Evolutionary conservation across 2,329 filamentous ascomycete species (phyloP), one percentile per base, ranked within the genome.

Genomic region (Fusarium concolor): DNA sequence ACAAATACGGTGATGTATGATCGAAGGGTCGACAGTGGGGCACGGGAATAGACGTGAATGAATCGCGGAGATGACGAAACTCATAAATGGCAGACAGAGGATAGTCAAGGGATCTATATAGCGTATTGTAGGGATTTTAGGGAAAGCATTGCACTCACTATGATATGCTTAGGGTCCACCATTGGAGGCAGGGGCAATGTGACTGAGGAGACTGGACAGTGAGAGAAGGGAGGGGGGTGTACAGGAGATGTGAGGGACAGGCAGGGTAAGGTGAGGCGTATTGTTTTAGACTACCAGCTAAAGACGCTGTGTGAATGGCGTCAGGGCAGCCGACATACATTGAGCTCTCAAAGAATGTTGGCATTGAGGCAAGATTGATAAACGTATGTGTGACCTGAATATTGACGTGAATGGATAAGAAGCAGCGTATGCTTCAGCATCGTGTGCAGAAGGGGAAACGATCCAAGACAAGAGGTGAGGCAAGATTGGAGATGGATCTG

Each of bases 71-170:
- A 74, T 74, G 71, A 73, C 68, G 64, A 73, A 73, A 71, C 53
- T 51, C 53, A 52, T 57, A 62, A 70, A 65, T 47, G 56, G 43
- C 39, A 62, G 58, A 71, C 50, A 62, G 60, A 71, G 68, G 67
- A 64, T 66, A 68, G 53, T 54, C 50, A 63, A 70, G 55, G 62
- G 63, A 70, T 74, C 70, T 74, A 68, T 73, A 74, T 73, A 74
- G 57, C 51, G 63, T 68, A 51, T 47, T 46, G 39, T 55, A 50
- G 46, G 53, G 70, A 51, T 47, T 46, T 37, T 55, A 50, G 46
- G 53, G 70, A 61, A 54, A 60, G 67, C 54, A 73, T 73, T 56
- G 49, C 61, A 55, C 47, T 66, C 56, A 44, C 37, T 66, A 56
- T 43, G 44, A 71, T 72, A 67, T 69, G 43, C 54, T 58, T 43